These are phyloP conservation scores for Paracorniculantispora psalliotae DNA, from an alignment of 2,329 filamentous ascomycete genomes.

Conservation along the genomic window DNA sequence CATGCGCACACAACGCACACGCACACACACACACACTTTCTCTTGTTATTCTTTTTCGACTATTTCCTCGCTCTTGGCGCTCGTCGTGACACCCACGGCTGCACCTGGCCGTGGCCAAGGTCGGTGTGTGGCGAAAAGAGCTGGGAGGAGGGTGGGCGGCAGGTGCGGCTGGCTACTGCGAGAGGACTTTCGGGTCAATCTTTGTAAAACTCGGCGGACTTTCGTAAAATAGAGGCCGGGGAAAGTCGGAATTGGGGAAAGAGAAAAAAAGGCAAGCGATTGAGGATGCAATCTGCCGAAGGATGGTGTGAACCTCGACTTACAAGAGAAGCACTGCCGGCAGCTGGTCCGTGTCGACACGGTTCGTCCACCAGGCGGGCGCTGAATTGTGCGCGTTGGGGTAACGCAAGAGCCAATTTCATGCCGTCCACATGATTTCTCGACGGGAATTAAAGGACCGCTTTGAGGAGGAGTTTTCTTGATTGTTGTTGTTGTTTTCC, in stretches of 20 bases:
- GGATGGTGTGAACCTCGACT: neutral
- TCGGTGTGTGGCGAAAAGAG: neutral
- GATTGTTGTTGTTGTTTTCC: neutral
- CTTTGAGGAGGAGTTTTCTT: too few relatives aligned
- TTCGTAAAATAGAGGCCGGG: neutral
- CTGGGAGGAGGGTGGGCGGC: neutral
- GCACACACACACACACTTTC: too few relatives aligned
- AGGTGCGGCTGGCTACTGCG: neutral
- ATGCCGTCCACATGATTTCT: neutral
- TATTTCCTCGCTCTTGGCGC: neutral
- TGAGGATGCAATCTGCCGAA: neutral
- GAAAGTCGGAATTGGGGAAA: neutral
- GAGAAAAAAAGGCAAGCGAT: neutral
- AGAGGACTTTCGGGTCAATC: neutral
- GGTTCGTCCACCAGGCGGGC: neutral
- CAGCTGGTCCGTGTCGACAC: neutral
- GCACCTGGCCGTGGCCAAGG: conserved; percentile 4
- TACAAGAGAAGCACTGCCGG: neutral
- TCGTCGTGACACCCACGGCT: neutral
- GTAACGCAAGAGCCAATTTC: neutral
- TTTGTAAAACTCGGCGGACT: neutral
- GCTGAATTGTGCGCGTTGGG: neutral
- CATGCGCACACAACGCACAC: too few relatives aligned
- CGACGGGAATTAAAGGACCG: too few relatives aligned
- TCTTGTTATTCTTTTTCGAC: neutral